Base-by-base conservation (phyloP, 2,329 filamentous ascomycete genomes). In the Tolypocladium nubicola region DNA sequence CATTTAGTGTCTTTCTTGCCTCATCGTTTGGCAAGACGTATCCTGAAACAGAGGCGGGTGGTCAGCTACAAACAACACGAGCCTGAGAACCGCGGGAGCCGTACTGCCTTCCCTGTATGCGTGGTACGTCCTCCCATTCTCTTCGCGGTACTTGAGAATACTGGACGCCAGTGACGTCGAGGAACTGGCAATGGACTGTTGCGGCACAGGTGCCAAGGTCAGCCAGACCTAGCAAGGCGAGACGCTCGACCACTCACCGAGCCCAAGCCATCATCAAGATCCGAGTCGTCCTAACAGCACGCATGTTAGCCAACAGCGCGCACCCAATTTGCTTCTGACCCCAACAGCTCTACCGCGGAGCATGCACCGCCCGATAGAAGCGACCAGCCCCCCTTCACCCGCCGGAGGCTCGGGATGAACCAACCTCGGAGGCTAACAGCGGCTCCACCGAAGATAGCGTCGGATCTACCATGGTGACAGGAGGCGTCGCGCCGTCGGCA, bases 111-210 rank as follows among this genome's bases (percentile, higher is more conserved):
- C 65, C 35, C 62, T 64, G 52, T 62, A 73, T 8, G 70, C 63
- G 54, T 75, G 70, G 43, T 73, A 75, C 0, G 70, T 73, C 19
- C 73, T 62, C 2, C 72, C 72, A 58, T 74, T 71, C 55, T 75
- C 72, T 11, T 67, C 63, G 6, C 71, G 69, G 61, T 70, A 71
- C 7, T 67, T 60, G 41, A 67, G 58, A 47, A 76, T 71, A 57
- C 70, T 75, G 1, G 71, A 71, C 19, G 63, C 61, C n/a, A 72
- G 62, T 3, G 70, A 72, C 0, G 62, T 63, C 0, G 68, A 40
- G 21, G 57, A 58, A 33, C 57, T 58, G 9, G 57, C 57, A 11
- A 58, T 56, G 30, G 57, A 58, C 57, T 58, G 49, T 26, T n/a
- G 23, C 23, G 26, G 16, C 26, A 33, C 7, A 5, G 16, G 10